These are phyloP conservation scores for Myxozyma monticola DNA, from an alignment of 805 yeast species.

Conservation along the genomic window DNA sequence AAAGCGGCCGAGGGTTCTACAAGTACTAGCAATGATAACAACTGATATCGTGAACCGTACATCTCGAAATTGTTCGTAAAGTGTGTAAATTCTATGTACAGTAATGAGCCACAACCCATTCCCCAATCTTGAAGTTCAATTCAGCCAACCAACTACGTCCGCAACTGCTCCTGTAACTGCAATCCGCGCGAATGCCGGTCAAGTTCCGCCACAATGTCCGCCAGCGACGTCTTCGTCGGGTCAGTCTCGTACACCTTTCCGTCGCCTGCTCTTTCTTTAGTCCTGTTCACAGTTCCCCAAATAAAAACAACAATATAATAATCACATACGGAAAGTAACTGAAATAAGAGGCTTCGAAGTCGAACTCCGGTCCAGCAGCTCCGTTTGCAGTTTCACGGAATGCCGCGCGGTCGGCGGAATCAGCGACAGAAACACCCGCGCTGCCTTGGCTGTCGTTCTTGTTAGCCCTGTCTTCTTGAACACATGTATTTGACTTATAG, in stretches of 20 bases:
- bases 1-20: constrained; percentile 46
- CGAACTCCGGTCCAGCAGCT: constrained; percentile 53
- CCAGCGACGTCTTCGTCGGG: constrained; percentile 56
- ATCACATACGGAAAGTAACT: constrained; percentile 59
- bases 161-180: constrained; percentile 60
- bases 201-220: constrained; percentile 64
- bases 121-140: too few relatives aligned
- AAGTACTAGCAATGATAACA: too few relatives aligned
- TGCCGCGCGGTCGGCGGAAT: constrained; percentile 74
- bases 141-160: too few relatives aligned
- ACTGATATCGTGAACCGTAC: too few relatives aligned
- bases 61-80: background rate
- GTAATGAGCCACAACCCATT: background rate
- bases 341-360: constrained; percentile 59
- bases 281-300: background rate
- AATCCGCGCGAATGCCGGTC: constrained; percentile 82
- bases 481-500: background rate
- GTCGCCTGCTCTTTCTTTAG: too few relatives aligned
- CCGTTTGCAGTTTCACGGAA: constrained; percentile 61
- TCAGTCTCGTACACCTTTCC: constrained; percentile 68
- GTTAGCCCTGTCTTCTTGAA: background rate
- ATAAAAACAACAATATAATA: background rate
- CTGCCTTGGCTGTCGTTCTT: constrained; percentile 58
- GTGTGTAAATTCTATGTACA: background rate
- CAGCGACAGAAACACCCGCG: constrained; percentile 74